These are phyloP conservation scores for Eucalyptus brandiana DNA, from an alignment of 345 rosid species.

Conservation along the genomic window DNA sequence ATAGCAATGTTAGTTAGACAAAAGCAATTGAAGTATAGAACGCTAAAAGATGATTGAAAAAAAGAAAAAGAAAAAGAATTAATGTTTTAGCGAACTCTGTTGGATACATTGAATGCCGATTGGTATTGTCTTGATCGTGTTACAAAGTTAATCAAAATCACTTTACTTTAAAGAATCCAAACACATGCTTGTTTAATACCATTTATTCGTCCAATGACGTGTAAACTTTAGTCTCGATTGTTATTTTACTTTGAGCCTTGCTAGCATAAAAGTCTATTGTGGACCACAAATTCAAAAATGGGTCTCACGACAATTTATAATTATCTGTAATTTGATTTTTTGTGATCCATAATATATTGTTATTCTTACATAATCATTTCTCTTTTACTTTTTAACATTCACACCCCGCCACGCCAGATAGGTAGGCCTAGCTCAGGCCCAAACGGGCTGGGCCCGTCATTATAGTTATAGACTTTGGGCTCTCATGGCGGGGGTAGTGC, in stretches of 20 bases:
- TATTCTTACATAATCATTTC: too few species aligned
- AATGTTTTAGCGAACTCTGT: not conserved
- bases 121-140: not conserved
- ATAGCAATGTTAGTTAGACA: not conserved
- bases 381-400: not conserved
- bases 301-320: too few species aligned
- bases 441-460: not conserved
- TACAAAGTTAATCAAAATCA: not conserved
- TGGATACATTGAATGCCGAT: fast-evolving
- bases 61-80: not conserved
- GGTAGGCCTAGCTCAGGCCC: not conserved
- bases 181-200: not conserved
- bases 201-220: not conserved
- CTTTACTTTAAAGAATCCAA: not conserved
- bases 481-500: not conserved
- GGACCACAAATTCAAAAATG: too few species aligned
- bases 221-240: not conserved
- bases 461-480: not conserved
- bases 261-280: too few species aligned
- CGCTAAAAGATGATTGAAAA: not conserved
- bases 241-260: not conserved
- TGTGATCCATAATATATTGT: fast-evolving
- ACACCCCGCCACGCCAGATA: fast-evolving
- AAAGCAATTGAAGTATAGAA: not conserved
- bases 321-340: too few species aligned